Percentiles rank a stretch among this genome's conserved stretches.
Evolutionary conservation across 2,329 filamentous ascomycete species (phyloP).

Genomic region (Chaetomiaceae sp.): DNA sequence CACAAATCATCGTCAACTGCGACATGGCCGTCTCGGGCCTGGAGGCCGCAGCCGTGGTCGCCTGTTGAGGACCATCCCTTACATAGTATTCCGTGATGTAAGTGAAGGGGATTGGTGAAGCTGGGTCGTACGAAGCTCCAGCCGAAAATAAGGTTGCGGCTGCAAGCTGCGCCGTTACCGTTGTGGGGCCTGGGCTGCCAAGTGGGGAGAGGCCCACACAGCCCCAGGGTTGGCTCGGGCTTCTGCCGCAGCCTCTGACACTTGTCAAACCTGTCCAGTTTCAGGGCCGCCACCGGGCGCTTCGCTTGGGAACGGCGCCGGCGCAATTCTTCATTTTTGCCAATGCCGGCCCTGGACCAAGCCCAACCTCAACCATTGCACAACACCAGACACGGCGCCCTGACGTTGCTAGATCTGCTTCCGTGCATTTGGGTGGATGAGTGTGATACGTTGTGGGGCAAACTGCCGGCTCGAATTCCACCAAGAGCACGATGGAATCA

Average conservation of each 20-base stretch:
- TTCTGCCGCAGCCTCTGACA: constrained; percentile 22
- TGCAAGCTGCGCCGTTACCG: constrained; percentile 8
- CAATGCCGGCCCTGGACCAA: too few relatives aligned
- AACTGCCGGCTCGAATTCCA: too few relatives aligned
- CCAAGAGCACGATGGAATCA: too few relatives aligned
- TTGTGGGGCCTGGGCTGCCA: background rate
- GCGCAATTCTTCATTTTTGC: too few relatives aligned
- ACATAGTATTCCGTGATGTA: too few relatives aligned
- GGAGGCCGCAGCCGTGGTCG: background rate
- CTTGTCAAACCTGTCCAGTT: constrained; percentile 24
- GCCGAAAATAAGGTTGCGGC: constrained; percentile 34
- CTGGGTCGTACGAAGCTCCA: constrained; percentile 26
- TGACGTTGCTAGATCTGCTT: too few relatives aligned
- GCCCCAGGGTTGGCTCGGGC: constrained; percentile 3
- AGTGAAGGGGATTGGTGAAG: background rate
- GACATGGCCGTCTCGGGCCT: constrained; percentile 2
- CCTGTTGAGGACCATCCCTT: background rate
- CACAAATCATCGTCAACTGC: background rate
- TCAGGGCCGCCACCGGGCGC: constrained; percentile 20
- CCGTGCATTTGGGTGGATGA: too few relatives aligned
- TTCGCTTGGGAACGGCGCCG: constrained; percentile 13
- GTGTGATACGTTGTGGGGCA: too few relatives aligned
- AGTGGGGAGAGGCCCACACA: background rate
- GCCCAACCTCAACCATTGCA: too few relatives aligned
- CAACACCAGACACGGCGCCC: too few relatives aligned